phyloP scores from a whole-genome alignment of 768 basidiomycete genomes.

The Russula griseocarnosa region DNA sequence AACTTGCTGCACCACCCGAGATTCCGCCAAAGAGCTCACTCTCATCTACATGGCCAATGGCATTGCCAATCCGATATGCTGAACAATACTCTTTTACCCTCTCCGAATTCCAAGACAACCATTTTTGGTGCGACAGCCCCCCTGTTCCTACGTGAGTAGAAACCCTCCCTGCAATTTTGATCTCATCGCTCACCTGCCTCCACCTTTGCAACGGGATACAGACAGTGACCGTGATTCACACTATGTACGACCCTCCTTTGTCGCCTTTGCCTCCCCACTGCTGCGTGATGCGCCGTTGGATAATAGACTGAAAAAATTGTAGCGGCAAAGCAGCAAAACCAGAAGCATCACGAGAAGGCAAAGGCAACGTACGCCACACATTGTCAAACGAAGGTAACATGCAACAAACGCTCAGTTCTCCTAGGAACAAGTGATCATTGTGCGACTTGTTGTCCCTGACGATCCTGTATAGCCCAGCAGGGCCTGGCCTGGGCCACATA shows the following conservation, averaged over 20 bases:
- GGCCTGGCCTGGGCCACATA: no score
- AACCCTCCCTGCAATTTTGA: no score
- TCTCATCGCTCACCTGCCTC: no score
- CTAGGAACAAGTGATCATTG: not conserved
- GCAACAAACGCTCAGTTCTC: not conserved
- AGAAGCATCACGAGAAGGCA: not conserved
- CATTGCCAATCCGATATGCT: slow-evolving; percentile 37
- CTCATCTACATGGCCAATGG: slow-evolving; percentile 47
- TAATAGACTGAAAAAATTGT: not conserved
- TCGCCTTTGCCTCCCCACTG: no score
- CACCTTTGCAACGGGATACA: no score
- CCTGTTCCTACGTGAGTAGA: no score
- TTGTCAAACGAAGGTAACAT: not conserved
- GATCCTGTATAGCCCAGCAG: no score
- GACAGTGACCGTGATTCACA: no score
- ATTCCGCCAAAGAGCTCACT: slow-evolving; percentile 33
- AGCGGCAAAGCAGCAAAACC: not conserved
- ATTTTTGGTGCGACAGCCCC: slow-evolving; percentile 17
- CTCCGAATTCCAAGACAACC: slow-evolving; percentile 23
- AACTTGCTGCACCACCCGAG: slow-evolving; percentile 7
- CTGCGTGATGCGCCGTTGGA: no score
- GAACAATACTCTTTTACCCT: slow-evolving; percentile 28
- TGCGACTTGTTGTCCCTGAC: not conserved
- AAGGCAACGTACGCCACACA: not conserved
- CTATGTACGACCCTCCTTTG: no score